Evolutionary conservation across 768 basidiomycete genomes (phyloP).

Genomic region (Trametes elegans): DNA sequence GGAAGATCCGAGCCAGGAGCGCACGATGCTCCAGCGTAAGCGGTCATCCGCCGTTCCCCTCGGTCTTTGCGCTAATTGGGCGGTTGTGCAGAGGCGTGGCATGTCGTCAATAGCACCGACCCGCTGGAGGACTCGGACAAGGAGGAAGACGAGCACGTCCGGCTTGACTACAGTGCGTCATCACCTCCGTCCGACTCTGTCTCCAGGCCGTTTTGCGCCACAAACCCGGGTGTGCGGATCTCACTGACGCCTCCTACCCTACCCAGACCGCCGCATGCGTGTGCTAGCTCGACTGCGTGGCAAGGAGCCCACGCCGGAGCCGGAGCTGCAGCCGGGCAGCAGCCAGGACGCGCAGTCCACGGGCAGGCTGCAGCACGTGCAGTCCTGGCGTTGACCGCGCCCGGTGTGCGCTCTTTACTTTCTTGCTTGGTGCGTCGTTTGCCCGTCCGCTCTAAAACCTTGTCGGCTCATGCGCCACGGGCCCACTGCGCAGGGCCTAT

Average conservation of each 20-base stretch:
- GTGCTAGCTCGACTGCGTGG: slow-evolving; percentile 54
- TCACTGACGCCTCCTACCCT: too few relatives aligned
- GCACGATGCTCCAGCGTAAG: slow-evolving; percentile 47
- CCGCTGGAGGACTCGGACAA: slow-evolving; percentile 74
- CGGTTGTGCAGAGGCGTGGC: slow-evolving; percentile 66
- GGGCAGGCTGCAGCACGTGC: slow-evolving; percentile 29
- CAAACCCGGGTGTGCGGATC: neutral
- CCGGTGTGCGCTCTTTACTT: neutral
- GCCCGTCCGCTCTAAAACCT: neutral
- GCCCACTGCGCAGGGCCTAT: neutral
- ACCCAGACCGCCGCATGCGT: slow-evolving; percentile 28
- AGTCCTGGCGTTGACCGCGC: slow-evolving; percentile 23
- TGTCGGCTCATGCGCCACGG: too few relatives aligned
- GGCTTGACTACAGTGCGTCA: slow-evolving; percentile 63
- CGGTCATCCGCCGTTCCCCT: neutral
- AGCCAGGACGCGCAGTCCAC: slow-evolving; percentile 13
- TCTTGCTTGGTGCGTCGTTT: neutral
- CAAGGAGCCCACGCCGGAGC: slow-evolving; percentile 47
- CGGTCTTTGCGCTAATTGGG: neutral
- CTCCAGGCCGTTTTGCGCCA: neutral
- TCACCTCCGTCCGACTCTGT: too few relatives aligned
- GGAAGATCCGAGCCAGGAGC: slow-evolving; percentile 30
- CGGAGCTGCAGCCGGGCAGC: slow-evolving; percentile 22
- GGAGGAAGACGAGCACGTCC: slow-evolving; percentile 63
- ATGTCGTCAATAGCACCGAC: slow-evolving; percentile 57